These are phyloP conservation scores for Nicotiana sylvestris DNA, from an alignment of 257 asterid genomes.

Conservation along the genomic window DNA sequence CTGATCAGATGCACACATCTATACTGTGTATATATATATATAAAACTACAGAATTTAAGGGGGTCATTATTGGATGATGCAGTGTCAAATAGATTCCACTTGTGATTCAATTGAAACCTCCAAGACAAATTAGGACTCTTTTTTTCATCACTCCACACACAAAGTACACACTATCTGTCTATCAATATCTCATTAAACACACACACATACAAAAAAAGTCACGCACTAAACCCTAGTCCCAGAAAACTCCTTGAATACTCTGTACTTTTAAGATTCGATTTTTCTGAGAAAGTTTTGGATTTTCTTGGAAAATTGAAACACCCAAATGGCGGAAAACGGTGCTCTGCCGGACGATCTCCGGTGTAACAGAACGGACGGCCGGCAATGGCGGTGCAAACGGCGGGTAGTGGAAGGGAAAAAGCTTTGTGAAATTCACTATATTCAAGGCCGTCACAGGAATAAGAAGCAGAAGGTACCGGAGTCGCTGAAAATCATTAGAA, in stretches of 20 bases:
- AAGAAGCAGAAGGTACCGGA: conserved; percentile 84
- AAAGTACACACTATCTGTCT: background rate
- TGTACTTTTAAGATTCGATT: conserved; percentile 1
- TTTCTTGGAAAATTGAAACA: conserved; percentile 9
- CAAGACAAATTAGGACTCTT: conserved; percentile 27
- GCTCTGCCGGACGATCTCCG: conserved; percentile 82
- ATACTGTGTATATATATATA: background rate
- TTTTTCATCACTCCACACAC: conserved; percentile 5
- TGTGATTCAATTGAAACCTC: conserved; percentile 22
- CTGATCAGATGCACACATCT: conserved; percentile 4
- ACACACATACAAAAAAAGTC: background rate
- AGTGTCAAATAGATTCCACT: conserved; percentile 15
- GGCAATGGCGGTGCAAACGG: conserved; percentile 95
- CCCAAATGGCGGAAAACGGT: conserved; percentile 32
- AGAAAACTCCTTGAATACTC: background rate
- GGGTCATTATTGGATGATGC: conserved; percentile 12
- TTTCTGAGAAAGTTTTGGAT: conserved; percentile 4
- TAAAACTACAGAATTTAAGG: background rate
- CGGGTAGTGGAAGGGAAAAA: conserved; percentile 71
- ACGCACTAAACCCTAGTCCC: conserved; percentile 6
- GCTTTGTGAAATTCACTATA: conserved; percentile 85
- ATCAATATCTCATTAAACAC: conserved; percentile 23
- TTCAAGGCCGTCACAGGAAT: conserved; percentile 82
- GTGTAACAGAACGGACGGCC: conserved; percentile 96
- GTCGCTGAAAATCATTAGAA: conserved; percentile 74